Evolutionary conservation across 495 filamentous ascomycete species (phyloP), one percentile per base, ranked within the genome.

Genomic region (Tuber brumale): DNA sequence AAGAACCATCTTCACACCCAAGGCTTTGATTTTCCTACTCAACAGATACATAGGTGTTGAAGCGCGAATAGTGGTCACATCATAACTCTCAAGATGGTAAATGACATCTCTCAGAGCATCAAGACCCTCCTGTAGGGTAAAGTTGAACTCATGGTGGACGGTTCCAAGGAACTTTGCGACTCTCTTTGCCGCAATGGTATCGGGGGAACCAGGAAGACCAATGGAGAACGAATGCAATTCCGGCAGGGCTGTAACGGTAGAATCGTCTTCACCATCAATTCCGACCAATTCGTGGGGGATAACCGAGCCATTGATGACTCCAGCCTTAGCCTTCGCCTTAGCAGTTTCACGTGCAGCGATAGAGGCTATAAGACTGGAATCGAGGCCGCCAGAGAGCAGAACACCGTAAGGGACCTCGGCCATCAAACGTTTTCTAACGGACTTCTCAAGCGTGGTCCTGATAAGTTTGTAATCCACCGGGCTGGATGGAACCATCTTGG

Each of bases 1-100:
- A 66, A 99, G 88, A 75, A 99, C 95, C 95, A 99, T 99, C 89
- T 99, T 99, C 74, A 99, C 93, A 77, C 95, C 96, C 89, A 97
- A 91, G 27, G 94, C 95, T 88, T 99, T 99, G 87, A 99, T 98
- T 87, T 98, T 99, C 81, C 95, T 92, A 78, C 92, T 93, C 21
- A 99, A 90, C 72, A 99, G 88, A 86, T 97, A 99, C 95, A 99
- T 99, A 74, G 95, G 95, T 9, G 95, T 99, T 31, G 96, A 98
- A 61, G 95, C 95, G 85, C 95, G 93, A 84, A 99, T 97, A 23
- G 95, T 99, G 74, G 95, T 99, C 23, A 99, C 96, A 85, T 99
- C 95, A 86, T 92, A 99, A 23, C 93, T 93, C 87, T 99, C 95
- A 75, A 99, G 89, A 85, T 99, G 96, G 86, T 92, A 97, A 81